Evolutionary conservation across 306 rosid genomes (phyloP), one percentile per base, ranked within the genome.

Genomic region (Quillaja saponaria): DNA sequence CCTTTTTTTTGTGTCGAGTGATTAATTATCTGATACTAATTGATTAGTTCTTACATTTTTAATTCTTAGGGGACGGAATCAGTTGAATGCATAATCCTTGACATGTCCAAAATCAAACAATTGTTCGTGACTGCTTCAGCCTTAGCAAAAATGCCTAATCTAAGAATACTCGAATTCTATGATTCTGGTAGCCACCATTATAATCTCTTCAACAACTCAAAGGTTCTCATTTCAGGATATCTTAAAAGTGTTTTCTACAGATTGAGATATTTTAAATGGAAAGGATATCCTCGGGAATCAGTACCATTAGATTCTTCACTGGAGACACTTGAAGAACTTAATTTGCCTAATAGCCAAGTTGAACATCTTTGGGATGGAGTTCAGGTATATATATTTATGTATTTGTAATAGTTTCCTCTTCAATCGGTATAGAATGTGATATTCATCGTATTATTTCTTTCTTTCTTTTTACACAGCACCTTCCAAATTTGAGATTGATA

Each of bases 241-340:
- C 54, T 71, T 4, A 21, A 11, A 6, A 50, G 1, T 18, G 49
- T 74, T 42, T 56, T 77, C 0, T 37, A 49, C 16, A 42, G 49
- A 8, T 41, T 75, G 4, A 63, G 63, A 39, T 42, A 37, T 58
- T 19, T 80, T 8, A 21, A 61, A 3, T 80, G 81, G 84, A 10
- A 5, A 0, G 6, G 3, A 5, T 80, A 63, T 34, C 84, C 78
- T 25, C 4, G 2, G 31, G 4, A 25, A 25, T 25, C 31, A 1
- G 2, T 25, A 4, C 31, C 31, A 25, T 19, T 31, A 47, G 15
- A 56, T 10, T 69, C 69, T 49, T 14, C 21, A 2, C 35, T 57
- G 0, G 31, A 56, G 31, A 72, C 67, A 0, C 75, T 80, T 14
- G 69, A 72, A 10, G 13, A 57, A 6, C 35, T 78, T 21, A 19